Evolutionary conservation across 2,329 filamentous ascomycete genomes (phyloP).

Genomic region (Gaeumannomyces sp.): DNA sequence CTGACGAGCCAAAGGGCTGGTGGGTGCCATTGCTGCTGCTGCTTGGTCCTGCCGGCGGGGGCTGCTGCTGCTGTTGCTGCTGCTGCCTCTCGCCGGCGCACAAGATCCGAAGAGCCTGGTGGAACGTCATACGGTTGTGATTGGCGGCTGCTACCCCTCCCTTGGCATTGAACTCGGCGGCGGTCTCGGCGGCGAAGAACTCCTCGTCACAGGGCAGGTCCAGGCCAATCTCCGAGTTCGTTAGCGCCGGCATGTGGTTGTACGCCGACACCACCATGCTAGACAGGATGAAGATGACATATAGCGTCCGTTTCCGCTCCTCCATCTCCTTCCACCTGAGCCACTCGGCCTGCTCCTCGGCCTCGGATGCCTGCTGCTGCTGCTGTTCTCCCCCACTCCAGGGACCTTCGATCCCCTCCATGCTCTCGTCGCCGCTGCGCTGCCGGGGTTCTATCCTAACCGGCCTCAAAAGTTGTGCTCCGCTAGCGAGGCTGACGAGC

Average conservation of each 20-base stretch:
- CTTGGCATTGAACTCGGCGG: constrained; percentile 72
- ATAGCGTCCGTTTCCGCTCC: constrained; percentile 89
- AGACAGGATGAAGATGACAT: constrained; percentile 83
- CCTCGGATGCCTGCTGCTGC: constrained; percentile 32
- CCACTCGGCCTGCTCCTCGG: constrained; percentile 69
- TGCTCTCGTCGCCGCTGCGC: constrained; percentile 38
- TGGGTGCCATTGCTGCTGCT: constrained; percentile 34
- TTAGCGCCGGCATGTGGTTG: constrained; percentile 83
- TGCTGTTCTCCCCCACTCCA: constrained; percentile 34
- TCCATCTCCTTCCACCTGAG: constrained; percentile 81
- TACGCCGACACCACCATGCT: constrained; percentile 88
- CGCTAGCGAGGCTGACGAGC: constrained; percentile 82
- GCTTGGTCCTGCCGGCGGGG: constrained; percentile 26
- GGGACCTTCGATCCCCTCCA: constrained; percentile 44
- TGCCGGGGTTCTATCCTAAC: constrained; percentile 38
- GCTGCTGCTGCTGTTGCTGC: constrained; percentile 41
- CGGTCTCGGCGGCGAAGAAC: constrained; percentile 76
- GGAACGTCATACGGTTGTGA: constrained; percentile 70
- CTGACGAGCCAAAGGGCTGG: constrained; percentile 37
- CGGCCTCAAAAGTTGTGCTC: constrained; percentile 63
- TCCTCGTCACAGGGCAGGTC: constrained; percentile 92
- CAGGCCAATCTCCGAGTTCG: constrained; percentile 87
- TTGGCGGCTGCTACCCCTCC: constrained; percentile 66
- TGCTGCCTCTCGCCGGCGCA: constrained; percentile 64
- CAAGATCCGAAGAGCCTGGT: constrained; percentile 74